Evolutionary conservation across 345 rosid species (phyloP), one percentile per base, ranked within the genome.

Genomic region (Corymbia maculata): DNA sequence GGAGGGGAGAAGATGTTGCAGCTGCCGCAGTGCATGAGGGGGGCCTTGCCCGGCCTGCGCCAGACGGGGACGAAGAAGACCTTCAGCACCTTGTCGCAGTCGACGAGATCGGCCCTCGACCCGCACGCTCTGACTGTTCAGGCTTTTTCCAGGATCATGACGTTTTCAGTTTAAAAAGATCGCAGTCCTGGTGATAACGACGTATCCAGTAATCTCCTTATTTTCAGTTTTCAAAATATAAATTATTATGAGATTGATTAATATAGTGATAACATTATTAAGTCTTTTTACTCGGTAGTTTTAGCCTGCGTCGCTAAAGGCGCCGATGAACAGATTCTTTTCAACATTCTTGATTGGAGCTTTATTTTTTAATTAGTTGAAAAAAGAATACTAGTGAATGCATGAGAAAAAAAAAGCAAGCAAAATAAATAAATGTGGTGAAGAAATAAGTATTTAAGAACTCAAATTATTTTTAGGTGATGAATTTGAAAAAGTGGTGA

Each of bases 11-110:
- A 93, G 68, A 96, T 91, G 86, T 94, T 87, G 88, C 99, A 97
- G 49, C 88, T 90, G 88, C 87, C 86, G 90, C 99, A 96, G 88
- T 93, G 88, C 89, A 96, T 51, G 28, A 93, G 88, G 44, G 94
- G 95, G 1, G 95, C 95, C 87, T 95, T 94, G 0, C 92, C 98
- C 1, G 97, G 98, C 98, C 99, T 96, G 89, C 90, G 95, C 98
- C 99, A 96, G 55, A 95, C 96, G 16, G 99, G 97, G 86, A 97
- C 91, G 88, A 97, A 97, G 94, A 97, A 97, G 17, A 93, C 88
- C 92, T 96, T 97, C 85, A 97, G 91, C 14, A 96, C 98, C 79
- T 96, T 96, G 53, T 97, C 99, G 94, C 93, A 96, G 1, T 96
- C 95, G 8, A 97, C 98, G 45, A 96, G 95, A 91, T 97, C 99